Base-by-base conservation (phyloP, 208 protist genomes). In the Leptomonas pyrrhocoris region DNA sequence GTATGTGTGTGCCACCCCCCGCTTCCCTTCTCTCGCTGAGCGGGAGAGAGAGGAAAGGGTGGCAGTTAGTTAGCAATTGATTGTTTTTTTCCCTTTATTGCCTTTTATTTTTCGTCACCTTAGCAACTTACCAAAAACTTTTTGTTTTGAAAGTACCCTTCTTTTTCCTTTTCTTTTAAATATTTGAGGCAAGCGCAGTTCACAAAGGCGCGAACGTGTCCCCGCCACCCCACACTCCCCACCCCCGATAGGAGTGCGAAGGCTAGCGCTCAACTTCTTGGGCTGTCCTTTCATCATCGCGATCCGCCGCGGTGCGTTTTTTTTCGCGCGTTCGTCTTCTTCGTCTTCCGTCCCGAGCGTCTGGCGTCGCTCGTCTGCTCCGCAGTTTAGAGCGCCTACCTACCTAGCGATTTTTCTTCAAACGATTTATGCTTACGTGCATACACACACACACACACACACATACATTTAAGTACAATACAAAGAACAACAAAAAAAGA, bases 51-150 rank as follows among this genome's bases (percentile, higher is more conserved):
- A 53, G 21, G 28, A 23, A 45, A 27, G 28, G 18, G 36, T 31
- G n/a, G 21, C 42, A 57, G 34, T 73, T 42, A 61, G 42, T 34
- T 49, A 72, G 49, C 21, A 51, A 51, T 56, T 56, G 23, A n/a
- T n/a, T 55, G 45, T 36, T 53, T 42, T 54, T 54, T 62, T 28
- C 55, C 46, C 48, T 66, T n/a, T 56, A 23, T 31, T 49, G 12
- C 38, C 21, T 25, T 23, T 67, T 19, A 8, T 68, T 23, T 40
- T 36, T 73, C 23, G 19, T 62, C 45, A 57, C 23, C 31, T 72
- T 63, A 62, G 60, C 59, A 65, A 67, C 43, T 77, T 68, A 50
- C 69, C 56, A 53, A 50, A 57, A 56, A 53, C 53, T 16, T 36
- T 67, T 46, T 36, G 4, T 25, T 28, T 15, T 31, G 42, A 55